Conservation (phyloP, 2,329 filamentous ascomycete species). For the Colletotrichum gloeosporioides region DNA sequence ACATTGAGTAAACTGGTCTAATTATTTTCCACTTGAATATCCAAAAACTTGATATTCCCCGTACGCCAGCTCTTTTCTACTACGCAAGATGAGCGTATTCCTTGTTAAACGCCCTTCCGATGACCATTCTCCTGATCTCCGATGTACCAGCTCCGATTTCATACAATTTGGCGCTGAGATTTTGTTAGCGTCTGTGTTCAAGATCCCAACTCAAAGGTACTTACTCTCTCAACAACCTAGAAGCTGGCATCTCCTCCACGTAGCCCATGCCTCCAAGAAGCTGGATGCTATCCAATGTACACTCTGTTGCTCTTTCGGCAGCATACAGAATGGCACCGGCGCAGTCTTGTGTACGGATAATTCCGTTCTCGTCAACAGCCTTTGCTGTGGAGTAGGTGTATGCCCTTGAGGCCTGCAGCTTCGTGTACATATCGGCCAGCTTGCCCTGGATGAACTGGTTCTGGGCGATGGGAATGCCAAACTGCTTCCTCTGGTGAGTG, state of each 20-base stretch:
- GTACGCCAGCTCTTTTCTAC: neutral
- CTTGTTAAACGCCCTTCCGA: constrained; percentile 90
- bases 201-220: constrained; percentile 27
- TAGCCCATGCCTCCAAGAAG: constrained; percentile 95
- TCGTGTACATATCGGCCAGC: constrained; percentile 97
- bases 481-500: constrained; percentile 88
- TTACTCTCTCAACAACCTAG: constrained; percentile 77
- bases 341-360: constrained; percentile 87
- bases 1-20: neutral
- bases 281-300: constrained; percentile 86
- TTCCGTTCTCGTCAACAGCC: constrained; percentile 76
- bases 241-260: constrained; percentile 92
- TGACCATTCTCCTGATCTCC: constrained; percentile 92
- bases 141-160: constrained; percentile 97
- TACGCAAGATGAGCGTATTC: constrained; percentile 63
- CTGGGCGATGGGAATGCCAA: constrained; percentile 83
- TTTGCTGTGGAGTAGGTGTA: constrained; percentile 88
- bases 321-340: constrained; percentile 94
- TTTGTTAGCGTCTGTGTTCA: constrained; percentile 30
- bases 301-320: constrained; percentile 88
- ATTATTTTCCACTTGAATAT: neutral
- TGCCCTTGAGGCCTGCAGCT: constrained; percentile 80
- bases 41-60: neutral
- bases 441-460: constrained; percentile 95
- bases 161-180: constrained; percentile 73